Percentiles rank a stretch among this genome's conserved stretches.
Conservation (phyloP, 2,329 filamentous ascomycete species). For the Microsporum ferrugineum region DNA sequence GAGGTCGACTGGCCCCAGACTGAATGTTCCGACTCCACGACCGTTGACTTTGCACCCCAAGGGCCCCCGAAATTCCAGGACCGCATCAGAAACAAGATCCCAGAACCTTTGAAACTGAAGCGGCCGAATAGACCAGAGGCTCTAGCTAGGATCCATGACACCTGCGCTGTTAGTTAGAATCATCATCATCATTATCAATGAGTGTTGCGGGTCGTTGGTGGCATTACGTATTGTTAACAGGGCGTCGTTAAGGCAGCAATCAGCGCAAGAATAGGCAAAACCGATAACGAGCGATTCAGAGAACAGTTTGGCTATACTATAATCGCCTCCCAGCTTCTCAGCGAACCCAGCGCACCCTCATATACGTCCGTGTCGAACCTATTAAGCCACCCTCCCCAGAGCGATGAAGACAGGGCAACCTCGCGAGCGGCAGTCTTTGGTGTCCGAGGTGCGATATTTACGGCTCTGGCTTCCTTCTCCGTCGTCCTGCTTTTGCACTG, state of each 20-base stretch:
- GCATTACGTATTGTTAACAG: background rate
- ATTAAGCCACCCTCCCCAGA: slow-evolving; percentile 20
- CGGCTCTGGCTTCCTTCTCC: slow-evolving; percentile 51
- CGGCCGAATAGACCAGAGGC: slow-evolving; percentile 22
- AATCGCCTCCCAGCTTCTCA: slow-evolving; percentile 79
- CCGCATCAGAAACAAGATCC: slow-evolving; percentile 39
- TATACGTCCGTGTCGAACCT: slow-evolving; percentile 30
- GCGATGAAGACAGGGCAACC: slow-evolving; percentile 24
- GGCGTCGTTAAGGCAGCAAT: slow-evolving; percentile 47
- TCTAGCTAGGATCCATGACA: slow-evolving; percentile 34
- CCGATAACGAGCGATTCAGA: slow-evolving; percentile 73
- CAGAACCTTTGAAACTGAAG: slow-evolving; percentile 35
- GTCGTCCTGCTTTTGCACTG: slow-evolving; percentile 61
- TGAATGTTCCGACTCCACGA: slow-evolving; percentile 14
- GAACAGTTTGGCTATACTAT: slow-evolving; percentile 91
- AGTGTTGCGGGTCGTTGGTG: background rate
- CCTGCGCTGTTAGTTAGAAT: slow-evolving; percentile 35
- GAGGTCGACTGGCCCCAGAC: slow-evolving; percentile 16
- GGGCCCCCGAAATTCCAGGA: slow-evolving; percentile 40
- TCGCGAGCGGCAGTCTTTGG: slow-evolving; percentile 39
- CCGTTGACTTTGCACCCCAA: slow-evolving; percentile 37
- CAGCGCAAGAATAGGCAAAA: slow-evolving; percentile 49
- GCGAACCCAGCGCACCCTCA: slow-evolving; percentile 42
- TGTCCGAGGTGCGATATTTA: slow-evolving; percentile 53
- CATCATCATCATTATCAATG: background rate